Evolutionary conservation across 1,284 basidiomycete species (phyloP), one percentile per base, ranked within the genome.

Genomic region (Ceratobasidium sp.): DNA sequence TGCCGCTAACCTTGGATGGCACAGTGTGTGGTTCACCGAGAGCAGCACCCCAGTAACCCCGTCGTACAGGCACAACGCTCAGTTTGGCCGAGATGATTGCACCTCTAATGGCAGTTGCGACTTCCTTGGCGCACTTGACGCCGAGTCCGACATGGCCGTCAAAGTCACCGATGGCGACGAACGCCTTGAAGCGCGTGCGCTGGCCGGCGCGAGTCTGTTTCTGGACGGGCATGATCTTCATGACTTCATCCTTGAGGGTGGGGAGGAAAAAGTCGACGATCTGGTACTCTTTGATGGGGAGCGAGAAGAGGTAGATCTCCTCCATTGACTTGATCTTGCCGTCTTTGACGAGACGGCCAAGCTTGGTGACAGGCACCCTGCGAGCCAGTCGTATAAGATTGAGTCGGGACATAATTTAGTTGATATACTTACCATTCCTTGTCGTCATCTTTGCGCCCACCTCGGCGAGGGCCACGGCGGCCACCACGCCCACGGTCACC

Each of bases 301-400:
- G 94, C 64, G 98, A 99, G 93, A 99, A 99, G 85, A 99, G 95
- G 90, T 99, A 99, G 89, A 99, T 98, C 87, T 99, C 98, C 88
- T 99, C 98, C 92, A 99, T 98, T 70, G 97, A 98, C 90, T 98
- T 98, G 91, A 99, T 98, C 90, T 99, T 99, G 85, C 97, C 97
- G 85, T 99, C 98, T 90, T 98, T 99, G 78, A 99, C 97, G 84
- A 99, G 93, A 87, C 97, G 97, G 81, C 97, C 97, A 83, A 99
- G 95, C 87, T 99, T 99, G 87, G 97, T 99, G 87, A 99, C 98
- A 84, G 97, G 97, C 82, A 94, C 93, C 96, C 96, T 97, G 69
- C 49, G 18, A 77, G 49, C 28, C 26, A 61, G 26, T 44, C 20
- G 28, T 51, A 42, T 75, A 26, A 60, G 61, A 23, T 58, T 76